Evolutionary conservation across 176 grass and related monocot genomes (phyloP).

Genomic region (Triticum timopheevii): DNA sequence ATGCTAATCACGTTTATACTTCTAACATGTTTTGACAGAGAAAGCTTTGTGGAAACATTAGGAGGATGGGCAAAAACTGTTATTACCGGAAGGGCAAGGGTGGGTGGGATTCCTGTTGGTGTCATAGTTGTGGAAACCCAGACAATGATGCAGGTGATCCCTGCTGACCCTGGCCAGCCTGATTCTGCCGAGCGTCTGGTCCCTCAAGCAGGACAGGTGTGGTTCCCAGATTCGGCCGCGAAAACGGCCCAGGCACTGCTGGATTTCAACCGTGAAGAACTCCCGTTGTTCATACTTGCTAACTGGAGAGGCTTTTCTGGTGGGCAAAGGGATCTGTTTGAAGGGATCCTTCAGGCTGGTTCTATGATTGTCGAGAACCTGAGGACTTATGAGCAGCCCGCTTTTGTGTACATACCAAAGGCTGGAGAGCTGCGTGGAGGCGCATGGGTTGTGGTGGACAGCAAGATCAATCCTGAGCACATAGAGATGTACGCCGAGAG

Average conservation of each 20-base stretch:
- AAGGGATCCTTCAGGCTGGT: conserved; percentile 98
- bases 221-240: conserved; percentile 94
- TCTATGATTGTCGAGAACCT: conserved; percentile 95
- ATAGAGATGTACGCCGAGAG: conserved; percentile 95
- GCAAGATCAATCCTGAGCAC: conserved; percentile 96
- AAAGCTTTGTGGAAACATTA: conserved; percentile 89
- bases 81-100: conserved; percentile 87
- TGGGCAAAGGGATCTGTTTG: conserved; percentile 95
- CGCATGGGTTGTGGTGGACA: conserved; percentile 98
- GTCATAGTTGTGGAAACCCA: conserved; percentile 95
- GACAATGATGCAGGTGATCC: conserved; percentile 92
- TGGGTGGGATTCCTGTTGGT: conserved; percentile 93
- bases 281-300: conserved; percentile 96
- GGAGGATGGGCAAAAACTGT: conserved; percentile 99
- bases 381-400: conserved; percentile 89
- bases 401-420: conserved; percentile 94
- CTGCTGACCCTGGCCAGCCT: conserved; percentile 90
- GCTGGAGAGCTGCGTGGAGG: conserved; percentile 86
- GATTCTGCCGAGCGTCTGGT: conserved; percentile 88
- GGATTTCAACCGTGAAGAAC: conserved; percentile 90
- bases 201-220: conserved; percentile 94
- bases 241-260: conserved; percentile 91
- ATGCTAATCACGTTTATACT: too few species aligned
- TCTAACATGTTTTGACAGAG: conserved; percentile 97
- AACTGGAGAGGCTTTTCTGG: conserved; percentile 99